Evolutionary conservation across 148 eudicot genomes (phyloP).

Genomic region (Agrostemma githago): DNA sequence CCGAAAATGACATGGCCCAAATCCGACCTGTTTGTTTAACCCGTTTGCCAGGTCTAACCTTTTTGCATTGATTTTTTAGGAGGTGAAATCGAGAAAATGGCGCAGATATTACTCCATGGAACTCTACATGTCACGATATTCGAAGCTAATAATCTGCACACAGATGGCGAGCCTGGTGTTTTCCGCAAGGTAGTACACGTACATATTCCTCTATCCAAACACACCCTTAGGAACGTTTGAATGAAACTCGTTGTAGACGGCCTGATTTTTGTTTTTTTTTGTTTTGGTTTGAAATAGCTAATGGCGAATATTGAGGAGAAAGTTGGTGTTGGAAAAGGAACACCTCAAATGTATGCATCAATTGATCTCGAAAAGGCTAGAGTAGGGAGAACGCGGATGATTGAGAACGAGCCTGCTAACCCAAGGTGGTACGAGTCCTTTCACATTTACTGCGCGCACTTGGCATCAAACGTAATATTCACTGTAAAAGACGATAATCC

Average conservation of each 20-base stretch:
- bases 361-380: slow-evolving; percentile 70
- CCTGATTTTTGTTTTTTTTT: not conserved
- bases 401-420: slow-evolving; percentile 53
- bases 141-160: slow-evolving; percentile 54
- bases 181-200: slow-evolving; percentile 49
- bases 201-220: not conserved
- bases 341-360: slow-evolving; percentile 62
- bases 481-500: slow-evolving; percentile 77
- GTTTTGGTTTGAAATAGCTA: slow-evolving; percentile 33
- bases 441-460: slow-evolving; percentile 68
- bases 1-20: no score
- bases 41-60: no score
- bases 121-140: slow-evolving; percentile 70
- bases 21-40: no score
- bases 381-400: slow-evolving; percentile 60
- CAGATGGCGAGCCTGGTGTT: slow-evolving; percentile 36
- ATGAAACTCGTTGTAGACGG: no score
- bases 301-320: slow-evolving; percentile 55
- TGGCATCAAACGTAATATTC: slow-evolving; percentile 52
- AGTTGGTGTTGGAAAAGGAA: slow-evolving; percentile 66
- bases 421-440: slow-evolving; percentile 74
- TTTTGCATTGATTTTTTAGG: not conserved
- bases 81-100: slow-evolving; percentile 38
- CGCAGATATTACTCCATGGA: slow-evolving; percentile 69
- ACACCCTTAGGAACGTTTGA: not conserved